phyloP scores from a whole-genome alignment of 257 asterid species.

The Solanum rostratum region DNA sequence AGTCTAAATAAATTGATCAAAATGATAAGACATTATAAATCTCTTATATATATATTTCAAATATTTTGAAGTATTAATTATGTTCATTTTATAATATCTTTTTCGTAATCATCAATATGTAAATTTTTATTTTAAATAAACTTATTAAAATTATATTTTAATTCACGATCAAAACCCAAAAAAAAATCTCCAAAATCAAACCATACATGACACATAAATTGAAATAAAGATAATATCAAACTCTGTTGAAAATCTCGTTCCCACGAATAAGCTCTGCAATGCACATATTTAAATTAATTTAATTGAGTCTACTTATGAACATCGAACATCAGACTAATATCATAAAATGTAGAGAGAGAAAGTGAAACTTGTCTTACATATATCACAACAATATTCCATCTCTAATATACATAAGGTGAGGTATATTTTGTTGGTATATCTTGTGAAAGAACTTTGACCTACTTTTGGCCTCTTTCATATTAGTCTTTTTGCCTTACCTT shows the following conservation, averaged over 20 bases:
- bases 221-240: neutral
- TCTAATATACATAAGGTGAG: neutral
- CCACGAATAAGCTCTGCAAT: no score
- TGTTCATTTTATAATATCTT: no score
- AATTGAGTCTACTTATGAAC: neutral
- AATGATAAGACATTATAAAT: neutral
- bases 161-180: neutral
- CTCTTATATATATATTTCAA: no score
- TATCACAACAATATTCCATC: neutral
- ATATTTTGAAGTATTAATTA: no score
- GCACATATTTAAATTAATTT: neutral
- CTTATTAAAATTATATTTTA: neutral
- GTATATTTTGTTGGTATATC: neutral
- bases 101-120: neutral
- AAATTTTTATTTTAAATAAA: no score
- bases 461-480: neutral
- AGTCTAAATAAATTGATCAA: no score
- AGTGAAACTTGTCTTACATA: neutral
- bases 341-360: no score
- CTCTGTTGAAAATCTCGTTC: no score
- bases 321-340: neutral
- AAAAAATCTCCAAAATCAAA: no score
- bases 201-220: no score
- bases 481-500: constrained; percentile 12
- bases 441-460: neutral